Evolutionary conservation across 495 filamentous ascomycete species (phyloP), one percentile per base, ranked within the genome.

Genomic region (Penicillium bovifimosum): DNA sequence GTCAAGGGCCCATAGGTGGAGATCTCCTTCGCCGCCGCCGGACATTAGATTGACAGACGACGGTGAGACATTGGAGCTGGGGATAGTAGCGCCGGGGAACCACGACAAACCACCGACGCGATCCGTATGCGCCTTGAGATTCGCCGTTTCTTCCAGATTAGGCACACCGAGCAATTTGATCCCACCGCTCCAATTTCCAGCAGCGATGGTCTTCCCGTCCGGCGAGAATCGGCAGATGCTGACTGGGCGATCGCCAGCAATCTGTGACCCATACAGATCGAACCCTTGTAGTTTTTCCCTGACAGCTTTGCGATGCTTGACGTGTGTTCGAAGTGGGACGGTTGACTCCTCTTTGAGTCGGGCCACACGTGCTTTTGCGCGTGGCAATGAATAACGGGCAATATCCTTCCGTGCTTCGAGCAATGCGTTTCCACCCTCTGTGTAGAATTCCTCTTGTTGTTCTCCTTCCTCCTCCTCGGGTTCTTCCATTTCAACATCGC

Each of bases 391-490:
- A 67, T 85, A 97, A 14, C 79, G 74, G 6, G 93, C 95, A 49
- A 99, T 95, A 8, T 83, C 79, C 62, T 82, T 85, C 41, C 93
- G 78, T 5, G 90, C 88, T 17, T 86, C 76, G 14, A 96, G 73
- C 9, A 99, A 72, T 43, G 87, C 86, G 9, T 80, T 71, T 3
- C 78, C 76, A 0, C 95, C 93, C 44, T 85, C 80, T 0, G 92
- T 96, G 64, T 96, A 99, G 65, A 96, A 97, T 57, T 98, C 93
- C 64, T 96, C 93, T 56, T 96, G 89, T 58, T 90, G 84, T 40
- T 91, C 87, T 5, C 68, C 82, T n/a, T 76, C 79, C 26, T 67
- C 73, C 8, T 63, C 74, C 2, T 59, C 68, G 38, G 61, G 47
- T 5, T 63, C 72, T 49, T 80, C 80, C 77, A 88, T 86, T 10